Evolutionary conservation across 768 basidiomycete genomes (phyloP).

Genomic region (Tulasnella sp.): DNA sequence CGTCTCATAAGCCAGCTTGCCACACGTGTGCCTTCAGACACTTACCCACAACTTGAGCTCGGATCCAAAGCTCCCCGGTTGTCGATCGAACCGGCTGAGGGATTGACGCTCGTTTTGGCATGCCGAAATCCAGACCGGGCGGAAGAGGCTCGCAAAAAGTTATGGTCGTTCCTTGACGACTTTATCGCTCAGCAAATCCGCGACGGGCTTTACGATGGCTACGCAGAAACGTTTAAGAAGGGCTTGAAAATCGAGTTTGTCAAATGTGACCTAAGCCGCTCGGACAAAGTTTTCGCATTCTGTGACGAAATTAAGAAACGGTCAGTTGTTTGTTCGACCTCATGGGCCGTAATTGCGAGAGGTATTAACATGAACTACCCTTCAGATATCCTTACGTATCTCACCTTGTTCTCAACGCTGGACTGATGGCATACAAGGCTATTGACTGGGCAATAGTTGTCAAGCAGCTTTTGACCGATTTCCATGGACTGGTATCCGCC

Average conservation of each 20-base stretch:
- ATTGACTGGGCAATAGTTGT: slow-evolving; percentile 52
- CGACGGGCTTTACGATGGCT: slow-evolving; percentile 46
- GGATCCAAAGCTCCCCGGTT: slow-evolving; percentile 29
- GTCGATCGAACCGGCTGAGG: slow-evolving; percentile 42
- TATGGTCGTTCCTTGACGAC: slow-evolving; percentile 54
- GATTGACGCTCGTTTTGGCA: slow-evolving; percentile 73
- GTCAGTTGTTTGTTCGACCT: slow-evolving; percentile 43
- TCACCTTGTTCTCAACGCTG: slow-evolving; percentile 78
- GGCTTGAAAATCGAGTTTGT: slow-evolving; percentile 60
- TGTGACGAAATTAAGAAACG: slow-evolving; percentile 50
- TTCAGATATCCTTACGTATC: slow-evolving; percentile 74
- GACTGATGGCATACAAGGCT: slow-evolving; percentile 54
- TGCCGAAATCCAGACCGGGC: slow-evolving; percentile 67
- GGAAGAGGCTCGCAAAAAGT: slow-evolving; percentile 54
- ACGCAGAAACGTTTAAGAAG: slow-evolving; percentile 55
- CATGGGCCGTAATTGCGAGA: slow-evolving; percentile 4
- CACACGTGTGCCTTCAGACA: slow-evolving; percentile 49
- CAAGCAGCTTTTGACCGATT: slow-evolving; percentile 48
- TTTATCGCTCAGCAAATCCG: slow-evolving; percentile 44
- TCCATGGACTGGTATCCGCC: slow-evolving; percentile 49
- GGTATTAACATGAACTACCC: not conserved
- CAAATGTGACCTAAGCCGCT: slow-evolving; percentile 59
- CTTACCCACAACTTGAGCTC: slow-evolving; percentile 39
- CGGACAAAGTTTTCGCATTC: slow-evolving; percentile 61
- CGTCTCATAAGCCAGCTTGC: slow-evolving; percentile 69